Base-by-base conservation (phyloP, 352 stramenopile genomes). In the Peronosclerospora sorghi region DNA sequence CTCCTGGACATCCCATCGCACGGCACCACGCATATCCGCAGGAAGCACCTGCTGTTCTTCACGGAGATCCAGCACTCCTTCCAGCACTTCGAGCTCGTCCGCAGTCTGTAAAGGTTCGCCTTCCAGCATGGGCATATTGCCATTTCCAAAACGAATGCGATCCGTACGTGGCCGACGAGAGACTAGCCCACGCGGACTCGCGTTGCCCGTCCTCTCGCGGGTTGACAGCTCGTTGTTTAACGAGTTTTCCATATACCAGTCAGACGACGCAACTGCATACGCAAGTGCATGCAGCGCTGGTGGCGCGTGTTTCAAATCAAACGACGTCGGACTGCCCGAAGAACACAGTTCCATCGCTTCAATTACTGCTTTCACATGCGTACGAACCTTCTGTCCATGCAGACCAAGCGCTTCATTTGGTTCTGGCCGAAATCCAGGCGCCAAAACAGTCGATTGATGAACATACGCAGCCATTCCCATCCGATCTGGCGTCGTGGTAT, bases 331-430 rank as follows among this genome's bases (percentile, higher is more conserved):
- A 35, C 46, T 61, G 7, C 59, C 73, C 37, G 73, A 78, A 17
- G 73, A 91, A 38, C 75, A 90, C 36, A 93, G 50, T 38, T 87
- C 77, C 78, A 93, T 93, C 47, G 83, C 83, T 44, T 86, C 74
- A n/a, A 90, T 82, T 29, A 93, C 56, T 6, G 61, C 42, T 41
- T 78, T 82, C 7, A 93, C 64, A 40, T 79, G 63, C 19, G 45
- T 65, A 24, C 81, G 68, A 28, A 84, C 45, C 24, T 68, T 65
- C 13, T 70, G 79, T 15, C 75, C 78, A 8, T 67, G 56, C 6
- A 54, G 28, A 5, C 51, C 41, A 0, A 93, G 56, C 17, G 60
- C 78, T 52, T 86, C 73, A 10, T 82, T 54, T n/a, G 78, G 51
- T 3, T 85, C 62, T 5, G 81, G 81, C 29, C 81, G 71, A 52